Conservation (phyloP, 208 protist species). For the Balamuthia mandrillaris region DNA sequence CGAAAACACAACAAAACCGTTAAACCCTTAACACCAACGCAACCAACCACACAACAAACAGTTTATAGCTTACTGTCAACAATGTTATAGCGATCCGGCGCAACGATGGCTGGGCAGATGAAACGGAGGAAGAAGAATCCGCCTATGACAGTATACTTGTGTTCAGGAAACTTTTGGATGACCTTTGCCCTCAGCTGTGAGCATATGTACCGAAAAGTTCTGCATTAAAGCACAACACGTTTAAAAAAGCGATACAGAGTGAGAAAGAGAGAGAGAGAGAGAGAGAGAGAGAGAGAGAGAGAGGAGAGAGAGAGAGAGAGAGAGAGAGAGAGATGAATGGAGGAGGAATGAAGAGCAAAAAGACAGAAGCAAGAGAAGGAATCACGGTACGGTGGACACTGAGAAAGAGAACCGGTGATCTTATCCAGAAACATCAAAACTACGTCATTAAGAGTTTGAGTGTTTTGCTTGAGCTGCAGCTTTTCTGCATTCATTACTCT, state of each 20-base stretch:
- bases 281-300: no score
- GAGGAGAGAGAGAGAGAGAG: no score
- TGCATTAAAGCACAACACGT: not conserved
- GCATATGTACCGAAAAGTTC: conserved; percentile 1
- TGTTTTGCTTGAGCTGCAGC: not conserved
- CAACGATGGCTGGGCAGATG: conserved; percentile 13
- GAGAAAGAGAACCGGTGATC: not conserved
- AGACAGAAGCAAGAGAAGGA: no score
- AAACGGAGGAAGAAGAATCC: conserved; percentile 35
- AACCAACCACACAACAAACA: not conserved
- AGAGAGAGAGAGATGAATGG: no score
- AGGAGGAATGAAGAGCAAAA: no score
- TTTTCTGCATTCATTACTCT: no score
- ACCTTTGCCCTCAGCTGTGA: not conserved
- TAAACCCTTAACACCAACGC: no score
- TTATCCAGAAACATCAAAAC: not conserved
- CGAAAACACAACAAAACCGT: not conserved
- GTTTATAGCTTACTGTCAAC: not conserved
- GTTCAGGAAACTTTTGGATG: conserved; percentile 4
- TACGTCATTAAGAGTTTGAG: not conserved
- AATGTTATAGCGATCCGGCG: not conserved
- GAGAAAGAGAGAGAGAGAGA: no score
- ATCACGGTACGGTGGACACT: not conserved
- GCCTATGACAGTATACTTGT: conserved; percentile 2
- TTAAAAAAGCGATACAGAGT: no score